phyloP scores from a whole-genome alignment of 2,329 filamentous ascomycete genomes.

The Ophiobolus disseminans region DNA sequence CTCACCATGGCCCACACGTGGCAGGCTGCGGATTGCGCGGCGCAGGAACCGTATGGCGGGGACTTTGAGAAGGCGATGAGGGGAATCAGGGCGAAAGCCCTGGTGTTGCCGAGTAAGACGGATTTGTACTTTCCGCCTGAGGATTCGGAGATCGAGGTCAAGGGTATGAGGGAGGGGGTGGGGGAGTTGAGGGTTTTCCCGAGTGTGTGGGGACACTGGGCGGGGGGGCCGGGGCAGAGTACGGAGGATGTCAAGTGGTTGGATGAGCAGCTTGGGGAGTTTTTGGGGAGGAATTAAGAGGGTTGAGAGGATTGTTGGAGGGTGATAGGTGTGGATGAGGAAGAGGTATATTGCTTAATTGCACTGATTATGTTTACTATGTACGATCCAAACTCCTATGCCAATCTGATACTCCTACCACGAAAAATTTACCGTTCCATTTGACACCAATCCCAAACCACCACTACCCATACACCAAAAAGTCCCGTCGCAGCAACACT shows the following conservation, averaged over 20 bases:
- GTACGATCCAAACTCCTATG: neutral
- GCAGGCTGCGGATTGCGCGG: slow-evolving; percentile 75
- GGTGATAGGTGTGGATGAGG: neutral
- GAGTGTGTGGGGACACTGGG: slow-evolving; percentile 70
- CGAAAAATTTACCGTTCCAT: too few relatives aligned
- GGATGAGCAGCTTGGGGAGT: slow-evolving; percentile 64
- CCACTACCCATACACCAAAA: neutral
- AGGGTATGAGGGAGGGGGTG: slow-evolving; percentile 65
- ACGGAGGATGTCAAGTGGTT: slow-evolving; percentile 76
- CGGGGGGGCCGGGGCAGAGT: slow-evolving; percentile 70
- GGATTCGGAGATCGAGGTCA: slow-evolving; percentile 77
- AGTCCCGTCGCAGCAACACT: neutral
- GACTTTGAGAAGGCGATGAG: slow-evolving; percentile 68
- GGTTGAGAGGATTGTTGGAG: too few relatives aligned
- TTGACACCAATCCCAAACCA: neutral
- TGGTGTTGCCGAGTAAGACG: slow-evolving; percentile 75
- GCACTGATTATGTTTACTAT: neutral
- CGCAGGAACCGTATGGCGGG: slow-evolving; percentile 72
- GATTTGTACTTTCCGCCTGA: slow-evolving; percentile 86
- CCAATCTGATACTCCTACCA: too few relatives aligned
- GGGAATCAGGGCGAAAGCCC: slow-evolving; percentile 72
- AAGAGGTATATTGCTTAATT: neutral
- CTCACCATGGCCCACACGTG: slow-evolving; percentile 79
- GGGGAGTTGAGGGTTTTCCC: slow-evolving; percentile 63
- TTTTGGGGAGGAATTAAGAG: slow-evolving; percentile 53